Percentiles rank a stretch among this genome's conserved stretches.
phyloP scores from a whole-genome alignment of 768 basidiomycete species.

The Mycena venus region DNA sequence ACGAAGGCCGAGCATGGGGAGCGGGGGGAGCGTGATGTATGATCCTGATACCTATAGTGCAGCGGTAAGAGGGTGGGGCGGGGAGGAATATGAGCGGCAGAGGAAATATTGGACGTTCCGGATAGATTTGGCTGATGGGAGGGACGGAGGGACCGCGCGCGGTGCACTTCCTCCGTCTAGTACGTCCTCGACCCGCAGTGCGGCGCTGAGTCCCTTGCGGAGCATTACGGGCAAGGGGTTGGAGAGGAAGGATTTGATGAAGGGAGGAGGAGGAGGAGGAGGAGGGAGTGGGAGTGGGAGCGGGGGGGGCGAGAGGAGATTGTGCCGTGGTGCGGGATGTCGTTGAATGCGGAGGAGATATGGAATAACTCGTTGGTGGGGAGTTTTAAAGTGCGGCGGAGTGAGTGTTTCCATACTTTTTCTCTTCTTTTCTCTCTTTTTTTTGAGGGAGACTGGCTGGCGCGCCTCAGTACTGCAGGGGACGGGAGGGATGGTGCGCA shows the following conservation, averaged over 20 bases:
- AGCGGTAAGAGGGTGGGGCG: constrained; percentile 56
- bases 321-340: constrained; percentile 62
- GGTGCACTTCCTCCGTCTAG: too few species aligned
- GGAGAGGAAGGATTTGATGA: neutral
- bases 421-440: neutral
- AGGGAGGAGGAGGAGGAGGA: constrained; percentile 34
- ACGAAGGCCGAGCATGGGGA: constrained; percentile 60
- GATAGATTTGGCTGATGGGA: constrained; percentile 61
- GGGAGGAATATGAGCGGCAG: constrained; percentile 57
- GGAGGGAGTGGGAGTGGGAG: too few species aligned
- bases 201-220: constrained; percentile 42
- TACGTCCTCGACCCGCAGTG: too few species aligned
- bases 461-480: too few species aligned
- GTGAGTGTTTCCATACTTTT: constrained; percentile 41
- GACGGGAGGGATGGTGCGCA: too few species aligned
- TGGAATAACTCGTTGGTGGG: constrained; percentile 78
- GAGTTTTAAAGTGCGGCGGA: constrained; percentile 70
- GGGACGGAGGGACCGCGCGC: too few species aligned
- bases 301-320: constrained; percentile 44
- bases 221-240: constrained; percentile 38
- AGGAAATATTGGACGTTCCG: constrained; percentile 71
- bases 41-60: constrained; percentile 58
- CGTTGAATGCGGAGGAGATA: constrained; percentile 67
- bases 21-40: constrained; percentile 49
- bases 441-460: too few species aligned